Percentiles rank a stretch among this genome's conserved stretches.
These are phyloP conservation scores for Mycena chlorophos DNA, from an alignment of 768 basidiomycete species.

Conservation along the genomic window DNA sequence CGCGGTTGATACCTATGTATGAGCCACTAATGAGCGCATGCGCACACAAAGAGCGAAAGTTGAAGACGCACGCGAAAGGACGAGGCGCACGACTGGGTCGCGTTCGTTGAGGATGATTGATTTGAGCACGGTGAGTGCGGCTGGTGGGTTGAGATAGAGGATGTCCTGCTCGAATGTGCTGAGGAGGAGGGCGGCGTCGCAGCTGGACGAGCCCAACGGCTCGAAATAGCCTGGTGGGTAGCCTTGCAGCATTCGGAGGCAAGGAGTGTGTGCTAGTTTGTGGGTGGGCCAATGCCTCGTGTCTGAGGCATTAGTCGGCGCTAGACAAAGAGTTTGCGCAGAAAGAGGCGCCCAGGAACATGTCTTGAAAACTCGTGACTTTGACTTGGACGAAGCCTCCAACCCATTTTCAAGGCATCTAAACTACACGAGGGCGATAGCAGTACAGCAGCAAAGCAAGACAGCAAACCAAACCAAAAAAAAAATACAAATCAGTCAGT, in stretches of 20 bases:
- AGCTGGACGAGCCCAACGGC: constrained; percentile 19
- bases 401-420: too few relatives aligned
- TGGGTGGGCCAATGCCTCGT: not conserved
- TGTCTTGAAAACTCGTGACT: too few relatives aligned
- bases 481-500: constrained; percentile 35
- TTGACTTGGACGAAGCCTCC: too few relatives aligned
- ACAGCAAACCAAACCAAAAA: constrained; percentile 11
- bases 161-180: constrained; percentile 30
- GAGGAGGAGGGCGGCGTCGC: constrained; percentile 22
- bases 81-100: constrained; percentile 10
- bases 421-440: too few relatives aligned
- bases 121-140: constrained; percentile 4
- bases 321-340: too few relatives aligned
- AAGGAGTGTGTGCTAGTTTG: not conserved
- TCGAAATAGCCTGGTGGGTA: constrained; percentile 16
- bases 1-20: constrained; percentile 17
- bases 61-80: constrained; percentile 9
- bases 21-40: not conserved
- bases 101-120: constrained; percentile 7
- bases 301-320: too few relatives aligned
- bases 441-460: not conserved
- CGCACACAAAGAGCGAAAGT: not conserved
- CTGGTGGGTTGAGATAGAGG: constrained; percentile 4
- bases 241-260: not conserved
- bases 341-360: too few relatives aligned